A percentile compares a stretch with the other conserved stretches of the same genome.
phyloP scores from a whole-genome alignment of 2,329 filamentous ascomycete genomes.

The Fusarium nematophilum region DNA sequence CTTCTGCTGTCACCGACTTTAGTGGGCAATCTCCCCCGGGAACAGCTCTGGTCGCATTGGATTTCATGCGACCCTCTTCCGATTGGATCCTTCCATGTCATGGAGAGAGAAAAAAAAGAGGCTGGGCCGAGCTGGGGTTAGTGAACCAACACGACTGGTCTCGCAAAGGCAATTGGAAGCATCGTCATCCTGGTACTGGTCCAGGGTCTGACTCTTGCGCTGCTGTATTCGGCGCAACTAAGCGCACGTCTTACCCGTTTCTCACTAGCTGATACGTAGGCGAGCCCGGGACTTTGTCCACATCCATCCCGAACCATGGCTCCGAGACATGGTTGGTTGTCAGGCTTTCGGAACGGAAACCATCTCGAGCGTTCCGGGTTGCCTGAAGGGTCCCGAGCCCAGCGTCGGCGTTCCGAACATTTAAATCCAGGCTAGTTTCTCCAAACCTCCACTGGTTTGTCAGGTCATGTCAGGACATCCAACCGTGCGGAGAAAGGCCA shows the following conservation, averaged over 20 bases:
- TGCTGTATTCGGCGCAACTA: neutral
- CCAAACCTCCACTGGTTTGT: neutral
- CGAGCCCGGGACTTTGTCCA: neutral
- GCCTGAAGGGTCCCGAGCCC: neutral
- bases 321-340: too few relatives aligned
- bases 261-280: neutral
- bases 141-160: neutral
- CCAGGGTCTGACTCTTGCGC: neutral
- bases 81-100: neutral
- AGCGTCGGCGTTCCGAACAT: neutral
- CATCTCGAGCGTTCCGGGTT: neutral
- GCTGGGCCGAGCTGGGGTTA: neutral
- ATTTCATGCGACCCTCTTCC: neutral
- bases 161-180: conserved; percentile 1
- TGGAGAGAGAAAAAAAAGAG: too few relatives aligned
- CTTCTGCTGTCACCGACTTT: too few relatives aligned
- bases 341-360: neutral
- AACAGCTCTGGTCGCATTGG: too few relatives aligned
- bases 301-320: neutral
- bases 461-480: too few relatives aligned
- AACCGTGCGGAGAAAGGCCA: conserved; percentile 1
- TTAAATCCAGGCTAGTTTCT: neutral
- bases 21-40: too few relatives aligned
- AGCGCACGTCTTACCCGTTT: neutral
- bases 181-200: neutral